Evolutionary conservation across 2,329 filamentous ascomycete genomes (phyloP).

Genomic region (Trichoderma atroviride): DNA sequence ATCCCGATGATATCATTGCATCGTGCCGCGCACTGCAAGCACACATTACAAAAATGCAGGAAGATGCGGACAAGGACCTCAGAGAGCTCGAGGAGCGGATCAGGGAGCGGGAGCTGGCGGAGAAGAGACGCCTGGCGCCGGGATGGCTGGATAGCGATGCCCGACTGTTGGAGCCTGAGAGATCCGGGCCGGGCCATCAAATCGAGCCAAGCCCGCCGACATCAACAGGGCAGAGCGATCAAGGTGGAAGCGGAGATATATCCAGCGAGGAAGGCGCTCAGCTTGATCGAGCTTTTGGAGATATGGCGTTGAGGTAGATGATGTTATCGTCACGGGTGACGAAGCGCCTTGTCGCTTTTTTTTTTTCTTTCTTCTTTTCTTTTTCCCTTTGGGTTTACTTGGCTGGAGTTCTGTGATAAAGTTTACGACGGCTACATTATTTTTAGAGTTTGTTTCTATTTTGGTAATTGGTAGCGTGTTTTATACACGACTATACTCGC

Average conservation of each 20-base stretch:
- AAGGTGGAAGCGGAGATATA: constrained; percentile 32
- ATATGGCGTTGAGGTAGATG: constrained; percentile 43
- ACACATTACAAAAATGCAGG: constrained; percentile 70
- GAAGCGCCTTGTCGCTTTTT: not conserved
- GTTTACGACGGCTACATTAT: not conserved
- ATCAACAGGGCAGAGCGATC: constrained; percentile 22
- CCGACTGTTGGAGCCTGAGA: constrained; percentile 69
- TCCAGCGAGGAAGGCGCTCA: constrained; percentile 57
- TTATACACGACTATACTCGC: not conserved
- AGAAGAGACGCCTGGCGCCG: constrained; percentile 78
- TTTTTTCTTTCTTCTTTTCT: not conserved
- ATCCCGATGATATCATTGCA: constrained; percentile 81
- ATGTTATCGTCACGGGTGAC: not conserved
- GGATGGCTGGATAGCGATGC: constrained; percentile 79
- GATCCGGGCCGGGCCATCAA: constrained; percentile 41
- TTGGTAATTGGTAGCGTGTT: not conserved
- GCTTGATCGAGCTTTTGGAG: constrained; percentile 61
- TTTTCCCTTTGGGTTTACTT: not conserved
- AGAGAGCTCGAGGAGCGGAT: constrained; percentile 70
- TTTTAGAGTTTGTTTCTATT: not conserved
- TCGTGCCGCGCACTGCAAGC: constrained; percentile 78
- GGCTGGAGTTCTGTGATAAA: not conserved
- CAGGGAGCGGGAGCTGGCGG: constrained; percentile 67
- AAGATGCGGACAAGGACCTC: constrained; percentile 69
- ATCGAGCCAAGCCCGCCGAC: constrained; percentile 32